Evolutionary conservation across 345 rosid genomes (phyloP).

Genomic region (Eutrema japonicum): DNA sequence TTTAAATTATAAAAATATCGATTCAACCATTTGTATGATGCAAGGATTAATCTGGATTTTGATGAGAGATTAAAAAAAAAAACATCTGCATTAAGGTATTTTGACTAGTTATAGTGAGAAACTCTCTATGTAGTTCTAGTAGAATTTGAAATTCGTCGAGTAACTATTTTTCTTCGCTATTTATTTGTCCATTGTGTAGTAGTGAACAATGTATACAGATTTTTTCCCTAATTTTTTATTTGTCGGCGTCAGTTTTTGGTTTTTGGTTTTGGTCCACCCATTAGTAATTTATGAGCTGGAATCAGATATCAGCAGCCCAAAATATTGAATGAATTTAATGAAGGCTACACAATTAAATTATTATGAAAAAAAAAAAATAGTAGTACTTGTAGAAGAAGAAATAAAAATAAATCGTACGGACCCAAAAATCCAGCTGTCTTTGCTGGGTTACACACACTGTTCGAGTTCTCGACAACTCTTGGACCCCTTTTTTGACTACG

Average conservation of each 20-base stretch:
- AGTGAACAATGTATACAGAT: not conserved
- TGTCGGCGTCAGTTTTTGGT: conserved; percentile 27
- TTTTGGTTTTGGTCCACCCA: conserved; percentile 10
- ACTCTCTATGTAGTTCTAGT: not conserved
- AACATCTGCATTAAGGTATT: not conserved
- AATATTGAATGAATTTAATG: conserved; percentile 27
- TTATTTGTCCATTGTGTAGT: not conserved
- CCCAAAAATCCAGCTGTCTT: conserved; percentile 30
- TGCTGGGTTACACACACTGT: conserved; percentile 16
- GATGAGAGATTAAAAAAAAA: too few species aligned
- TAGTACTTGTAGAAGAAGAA: not conserved
- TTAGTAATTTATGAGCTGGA: conserved; percentile 34
- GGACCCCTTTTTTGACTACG: conserved; percentile 26
- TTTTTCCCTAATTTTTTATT: not conserved
- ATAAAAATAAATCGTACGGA: conserved; percentile 32
- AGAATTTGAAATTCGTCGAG: not conserved
- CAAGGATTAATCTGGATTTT: too few species aligned
- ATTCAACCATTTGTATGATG: too few species aligned
- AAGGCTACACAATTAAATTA: not conserved
- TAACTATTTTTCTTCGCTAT: not conserved
- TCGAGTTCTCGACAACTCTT: conserved; percentile 20
- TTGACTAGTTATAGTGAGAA: not conserved
- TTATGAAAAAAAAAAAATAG: not conserved
- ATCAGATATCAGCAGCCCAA: conserved; percentile 33
- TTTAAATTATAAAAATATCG: too few species aligned